These are phyloP conservation scores for Diplodia seriata DNA, from an alignment of 2,329 filamentous ascomycete species.

Conservation along the genomic window DNA sequence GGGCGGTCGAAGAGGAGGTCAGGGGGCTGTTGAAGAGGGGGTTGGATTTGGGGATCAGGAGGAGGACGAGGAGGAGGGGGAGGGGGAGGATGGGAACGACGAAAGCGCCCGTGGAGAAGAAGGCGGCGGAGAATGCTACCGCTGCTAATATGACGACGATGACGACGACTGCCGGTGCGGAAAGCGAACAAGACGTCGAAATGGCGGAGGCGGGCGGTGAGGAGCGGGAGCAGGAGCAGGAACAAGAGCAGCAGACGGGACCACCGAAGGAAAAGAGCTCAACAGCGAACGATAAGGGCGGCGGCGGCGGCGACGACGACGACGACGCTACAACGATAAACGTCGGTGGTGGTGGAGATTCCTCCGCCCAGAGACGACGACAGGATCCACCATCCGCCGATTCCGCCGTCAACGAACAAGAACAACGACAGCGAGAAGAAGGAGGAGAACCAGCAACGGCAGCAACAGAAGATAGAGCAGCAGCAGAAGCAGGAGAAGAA, in stretches of 20 bases:
- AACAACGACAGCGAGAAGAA: background rate
- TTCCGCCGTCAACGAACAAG: background rate
- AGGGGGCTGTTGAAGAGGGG: conserved; percentile 17
- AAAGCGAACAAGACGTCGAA: background rate
- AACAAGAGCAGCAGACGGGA: no score
- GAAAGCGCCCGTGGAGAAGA: background rate
- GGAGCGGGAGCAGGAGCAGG: background rate
- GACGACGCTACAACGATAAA: background rate
- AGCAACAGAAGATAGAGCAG: no score
- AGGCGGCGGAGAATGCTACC: background rate
- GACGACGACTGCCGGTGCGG: background rate
- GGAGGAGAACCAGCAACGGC: no score
- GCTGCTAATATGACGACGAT: background rate
- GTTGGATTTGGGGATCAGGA: conserved; percentile 8
- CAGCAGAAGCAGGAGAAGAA: no score
- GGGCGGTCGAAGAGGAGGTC: conserved; percentile 9
- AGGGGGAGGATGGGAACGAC: background rate
- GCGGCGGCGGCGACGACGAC: no score
- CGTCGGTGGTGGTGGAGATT: no score
- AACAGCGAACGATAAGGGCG: background rate
- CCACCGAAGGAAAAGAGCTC: background rate
- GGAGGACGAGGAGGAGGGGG: background rate
- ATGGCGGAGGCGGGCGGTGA: background rate
- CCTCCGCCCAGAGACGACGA: background rate
- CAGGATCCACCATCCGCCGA: conserved; percentile 3